Conservation (phyloP, 2,329 filamentous ascomycete genomes). For the Botryotinia convoluta region DNA sequence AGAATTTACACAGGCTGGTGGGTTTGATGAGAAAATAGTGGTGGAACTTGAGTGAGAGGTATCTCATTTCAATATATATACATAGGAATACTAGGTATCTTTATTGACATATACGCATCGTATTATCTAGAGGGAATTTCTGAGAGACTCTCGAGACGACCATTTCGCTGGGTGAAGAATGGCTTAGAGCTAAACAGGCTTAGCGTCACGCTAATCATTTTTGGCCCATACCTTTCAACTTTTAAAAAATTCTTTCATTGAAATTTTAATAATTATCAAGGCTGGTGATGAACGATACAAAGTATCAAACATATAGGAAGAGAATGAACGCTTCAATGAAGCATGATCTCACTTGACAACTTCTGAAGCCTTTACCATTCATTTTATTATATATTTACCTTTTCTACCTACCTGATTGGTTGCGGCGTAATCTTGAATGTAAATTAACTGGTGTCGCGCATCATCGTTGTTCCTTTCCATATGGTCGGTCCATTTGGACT, state of each 20-base stretch:
- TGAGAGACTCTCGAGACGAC: not conserved
- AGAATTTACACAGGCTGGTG: not conserved
- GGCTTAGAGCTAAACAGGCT: not conserved
- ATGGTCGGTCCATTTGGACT: too few relatives aligned
- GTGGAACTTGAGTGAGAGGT: not conserved
- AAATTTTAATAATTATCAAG: constrained; percentile 37
- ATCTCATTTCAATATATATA: not conserved
- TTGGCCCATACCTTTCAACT: not conserved
- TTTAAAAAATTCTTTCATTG: constrained; percentile 19
- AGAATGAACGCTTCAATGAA: constrained; percentile 56
- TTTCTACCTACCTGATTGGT: not conserved
- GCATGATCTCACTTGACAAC: constrained; percentile 57
- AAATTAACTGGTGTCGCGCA: not conserved
- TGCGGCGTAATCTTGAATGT: not conserved
- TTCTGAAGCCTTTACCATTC: constrained; percentile 54
- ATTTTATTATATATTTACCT: not conserved
- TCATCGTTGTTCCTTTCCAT: not conserved
- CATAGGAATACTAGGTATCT: not conserved
- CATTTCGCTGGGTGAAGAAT: not conserved
- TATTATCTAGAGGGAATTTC: not conserved
- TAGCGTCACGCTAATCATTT: constrained; percentile 7
- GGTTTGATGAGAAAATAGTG: not conserved
- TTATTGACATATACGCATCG: not conserved
- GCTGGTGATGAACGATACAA: constrained; percentile 60
- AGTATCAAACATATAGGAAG: constrained; percentile 63